Base-by-base conservation (phyloP, 805 yeast species). In the Kluyveromyces wickerhamii region DNA sequence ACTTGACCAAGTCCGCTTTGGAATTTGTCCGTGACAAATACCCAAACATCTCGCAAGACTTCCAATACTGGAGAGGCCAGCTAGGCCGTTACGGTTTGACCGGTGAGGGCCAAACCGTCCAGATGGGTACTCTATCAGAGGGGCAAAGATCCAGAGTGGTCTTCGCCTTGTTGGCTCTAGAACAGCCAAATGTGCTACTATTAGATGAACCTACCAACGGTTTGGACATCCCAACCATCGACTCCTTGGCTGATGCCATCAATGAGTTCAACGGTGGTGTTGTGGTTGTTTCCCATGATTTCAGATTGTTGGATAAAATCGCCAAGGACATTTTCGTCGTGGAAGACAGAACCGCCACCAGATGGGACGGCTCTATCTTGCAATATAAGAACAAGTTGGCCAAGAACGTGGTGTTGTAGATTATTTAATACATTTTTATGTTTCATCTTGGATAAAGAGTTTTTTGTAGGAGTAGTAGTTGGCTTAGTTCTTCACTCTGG, bases 161-260 rank as follows among this genome's bases (percentile, higher is more conserved):
- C 38, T 92, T 92, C 58, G 97, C 97, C 8, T 70, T 92, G 48
- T 74, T 92, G 56, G 98, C 98, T 34, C 72, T 92, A 49, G 96
- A 92, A 67, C 69, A 83, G 44, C 98, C 98, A 56, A 92, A 92
- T 67, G 85, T 92, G 63, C 71, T 92, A 53, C 69, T 92, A 59
- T 72, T 92, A 67, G 98, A 92, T 72, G 98, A 92, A 79, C 98
- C 98, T 76, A 92, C 98, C 48, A 92, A 92, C 74, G 97, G 97
- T 74, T 72, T 92, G 65, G 98, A 92, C 72, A 89, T 92, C 53
- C 87, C 96, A 56, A 88, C 98, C 34, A 92, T 92, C 59, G 98
- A 92, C 66, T 92, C 98, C 28, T 72, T 92, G 54, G 98, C 96
- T 35, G 94, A 82, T 38, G 98, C 98, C 45, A 89, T 92, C 60